Percentiles rank a stretch among this genome's conserved stretches.
Conservation (phyloP, 1,284 basidiomycete species). For the Lentinula novae-zelandiae region DNA sequence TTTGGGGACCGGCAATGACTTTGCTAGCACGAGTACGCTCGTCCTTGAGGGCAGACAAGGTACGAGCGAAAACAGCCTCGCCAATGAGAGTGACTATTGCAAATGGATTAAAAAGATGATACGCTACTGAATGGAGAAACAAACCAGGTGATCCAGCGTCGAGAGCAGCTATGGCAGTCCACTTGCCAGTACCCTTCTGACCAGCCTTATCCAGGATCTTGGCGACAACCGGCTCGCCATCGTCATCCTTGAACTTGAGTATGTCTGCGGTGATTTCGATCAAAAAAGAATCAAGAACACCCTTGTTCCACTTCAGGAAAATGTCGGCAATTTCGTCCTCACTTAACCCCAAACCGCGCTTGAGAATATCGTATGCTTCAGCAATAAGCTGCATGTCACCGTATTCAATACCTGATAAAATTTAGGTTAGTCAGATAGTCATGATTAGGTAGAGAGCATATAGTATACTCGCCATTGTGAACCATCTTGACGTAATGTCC, state of each 20-base stretch:
- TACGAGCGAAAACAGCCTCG: constrained; percentile 99
- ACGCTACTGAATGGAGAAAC: constrained; percentile 19
- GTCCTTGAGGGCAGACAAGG: constrained; percentile 96
- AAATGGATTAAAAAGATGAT: constrained; percentile 17
- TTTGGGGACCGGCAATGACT: constrained; percentile 84
- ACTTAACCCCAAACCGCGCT: constrained; percentile 85
- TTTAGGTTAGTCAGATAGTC: constrained; percentile 14
- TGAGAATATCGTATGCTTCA: constrained; percentile 98
- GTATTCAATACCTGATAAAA: constrained; percentile 85
- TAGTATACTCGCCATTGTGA: constrained; percentile 75
- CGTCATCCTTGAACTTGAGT: constrained; percentile 94
- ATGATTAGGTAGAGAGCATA: constrained; percentile 11
- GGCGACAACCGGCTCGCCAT: constrained; percentile 85
- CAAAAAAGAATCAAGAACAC: constrained; percentile 98
- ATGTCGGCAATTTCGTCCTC: constrained; percentile 89
- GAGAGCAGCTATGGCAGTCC: constrained; percentile 98
- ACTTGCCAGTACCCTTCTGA: constrained; percentile 99
- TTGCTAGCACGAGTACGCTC: constrained; percentile 95
- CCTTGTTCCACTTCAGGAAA: constrained; percentile 94
- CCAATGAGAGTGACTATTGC: constrained; percentile 93
- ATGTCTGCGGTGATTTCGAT: constrained; percentile 98
- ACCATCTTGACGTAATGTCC: constrained; percentile 99
- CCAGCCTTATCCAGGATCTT: constrained; percentile 97
- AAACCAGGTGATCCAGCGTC: constrained; percentile 88
- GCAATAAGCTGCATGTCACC: constrained; percentile 99